Conservation (phyloP, 345 rosid genomes). For the Capsella bursapastoris region DNA sequence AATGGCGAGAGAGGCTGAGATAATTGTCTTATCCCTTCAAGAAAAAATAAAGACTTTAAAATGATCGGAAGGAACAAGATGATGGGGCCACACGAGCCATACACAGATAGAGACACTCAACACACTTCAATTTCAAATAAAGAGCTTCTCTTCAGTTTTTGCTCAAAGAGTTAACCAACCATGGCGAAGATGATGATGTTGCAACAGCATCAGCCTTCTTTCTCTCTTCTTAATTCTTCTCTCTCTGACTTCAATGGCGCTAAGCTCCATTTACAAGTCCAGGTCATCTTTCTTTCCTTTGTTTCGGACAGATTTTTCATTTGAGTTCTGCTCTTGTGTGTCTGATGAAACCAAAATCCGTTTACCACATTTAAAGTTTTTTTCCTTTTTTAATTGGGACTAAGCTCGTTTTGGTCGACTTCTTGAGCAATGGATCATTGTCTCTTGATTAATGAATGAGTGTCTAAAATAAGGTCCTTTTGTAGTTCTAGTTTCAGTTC, state of each 20-base stretch:
- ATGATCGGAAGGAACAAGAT: slow-evolving; percentile 40
- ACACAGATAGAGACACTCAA: slow-evolving; percentile 23
- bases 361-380: background rate
- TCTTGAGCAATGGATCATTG: slow-evolving; percentile 11
- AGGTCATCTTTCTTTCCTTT: slow-evolving; percentile 52
- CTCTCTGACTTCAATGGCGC: slow-evolving; percentile 89
- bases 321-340: background rate
- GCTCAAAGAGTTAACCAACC: slow-evolving; percentile 29
- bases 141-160: slow-evolving; percentile 16
- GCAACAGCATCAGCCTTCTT: slow-evolving; percentile 74
- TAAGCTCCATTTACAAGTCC: slow-evolving; percentile 65
- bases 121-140: slow-evolving; percentile 28
- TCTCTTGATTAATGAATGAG: slow-evolving; percentile 3
- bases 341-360: slow-evolving; percentile 13
- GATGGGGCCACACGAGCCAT: slow-evolving; percentile 42
- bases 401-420: background rate
- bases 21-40: slow-evolving; percentile 43
- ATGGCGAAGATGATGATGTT: slow-evolving; percentile 75
- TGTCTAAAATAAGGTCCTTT: background rate
- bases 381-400: background rate
- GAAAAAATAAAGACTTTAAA: slow-evolving; percentile 22
- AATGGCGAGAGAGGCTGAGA: slow-evolving; percentile 45
- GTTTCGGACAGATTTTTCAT: background rate
- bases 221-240: slow-evolving; percentile 76
- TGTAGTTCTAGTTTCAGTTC: slow-evolving; percentile 19